A percentile compares a stretch with the other conserved stretches of the same genome.
Conservation (phyloP, 495 filamentous ascomycete genomes). For the Penicillium atrosanguineum region DNA sequence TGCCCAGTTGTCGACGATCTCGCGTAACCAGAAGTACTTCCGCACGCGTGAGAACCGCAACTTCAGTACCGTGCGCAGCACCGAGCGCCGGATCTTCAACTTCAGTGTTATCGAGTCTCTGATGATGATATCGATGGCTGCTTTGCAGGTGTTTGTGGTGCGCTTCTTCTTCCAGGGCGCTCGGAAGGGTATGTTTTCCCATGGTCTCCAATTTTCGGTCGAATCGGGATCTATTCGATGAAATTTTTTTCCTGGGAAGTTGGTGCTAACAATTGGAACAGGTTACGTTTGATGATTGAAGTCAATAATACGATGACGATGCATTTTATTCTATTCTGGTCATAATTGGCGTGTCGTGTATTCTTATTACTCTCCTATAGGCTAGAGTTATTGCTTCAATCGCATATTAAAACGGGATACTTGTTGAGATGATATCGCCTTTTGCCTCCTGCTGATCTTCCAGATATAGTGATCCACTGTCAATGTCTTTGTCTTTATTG, state of each 20-base stretch:
- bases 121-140: slow-evolving; percentile 96
- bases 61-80: slow-evolving; percentile 96
- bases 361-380: background rate
- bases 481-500: background rate
- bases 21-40: slow-evolving; percentile 98
- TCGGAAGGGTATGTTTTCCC: slow-evolving; percentile 57
- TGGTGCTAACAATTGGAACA: slow-evolving; percentile 6
- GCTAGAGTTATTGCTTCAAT: background rate
- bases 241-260: background rate
- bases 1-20: slow-evolving; percentile 90
- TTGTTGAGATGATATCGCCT: background rate
- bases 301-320: slow-evolving; percentile 32
- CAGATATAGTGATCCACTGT: background rate
- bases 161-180: slow-evolving; percentile 98
- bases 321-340: slow-evolving; percentile 20
- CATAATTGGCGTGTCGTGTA: background rate
- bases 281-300: slow-evolving; percentile 47
- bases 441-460: background rate
- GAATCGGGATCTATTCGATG: background rate
- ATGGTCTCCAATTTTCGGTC: background rate
- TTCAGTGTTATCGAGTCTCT: slow-evolving; percentile 90
- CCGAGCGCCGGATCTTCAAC: slow-evolving; percentile 92
- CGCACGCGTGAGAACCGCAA: slow-evolving; percentile 98
- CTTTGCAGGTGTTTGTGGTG: slow-evolving; percentile 95
- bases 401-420: background rate